Evolutionary conservation across 2,329 filamentous ascomycete species (phyloP), one percentile per base, ranked within the genome.

Genomic region (Albophoma yamanashiensis): DNA sequence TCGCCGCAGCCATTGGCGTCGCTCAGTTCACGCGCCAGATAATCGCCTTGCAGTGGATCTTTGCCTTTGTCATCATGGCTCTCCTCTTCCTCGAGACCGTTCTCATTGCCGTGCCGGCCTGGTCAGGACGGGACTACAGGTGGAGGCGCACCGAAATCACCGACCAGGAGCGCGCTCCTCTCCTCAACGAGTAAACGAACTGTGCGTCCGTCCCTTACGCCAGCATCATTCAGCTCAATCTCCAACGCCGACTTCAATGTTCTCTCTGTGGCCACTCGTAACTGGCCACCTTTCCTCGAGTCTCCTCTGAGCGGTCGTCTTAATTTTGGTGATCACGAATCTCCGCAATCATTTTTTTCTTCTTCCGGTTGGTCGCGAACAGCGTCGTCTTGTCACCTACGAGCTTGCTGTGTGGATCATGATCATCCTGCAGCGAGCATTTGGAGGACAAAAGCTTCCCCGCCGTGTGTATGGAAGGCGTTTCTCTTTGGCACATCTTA

Each of bases 1-100:
- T 95, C 55, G 77, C 85, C 1, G 86, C 91, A 6, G 84, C 91
- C 22, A 84, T 95, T 50, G 91, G 89, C 15, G 84, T 94, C 20
- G 82, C 85, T 17, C 92, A 96, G 73, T 86, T 95, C 75, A 77
- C 86, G 57, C 80, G 82, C 67, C 85, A 91, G 71, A 74, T 87
- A 61, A 79, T 95, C 65, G 89, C 90, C 8, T 79, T 96, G 64
- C 92, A 96, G 76, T 96, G 91, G 91, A 93, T 95, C 74, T 96
- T 96, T 71, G 89, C 91, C 40, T 94, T 95, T 69, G 79, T 85
- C 63, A 91, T 96, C 71, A 92, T 93, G 80, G 83, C 80, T 0
- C 71, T 89, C 34, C 82, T 95, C 58, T 88, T 94, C 71, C 72
- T 92, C 25, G 75, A 84, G 22, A 91, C 89, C 1, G 67, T 89